Conservation (phyloP, 495 filamentous ascomycete genomes). For the Xylaria castorea region DNA sequence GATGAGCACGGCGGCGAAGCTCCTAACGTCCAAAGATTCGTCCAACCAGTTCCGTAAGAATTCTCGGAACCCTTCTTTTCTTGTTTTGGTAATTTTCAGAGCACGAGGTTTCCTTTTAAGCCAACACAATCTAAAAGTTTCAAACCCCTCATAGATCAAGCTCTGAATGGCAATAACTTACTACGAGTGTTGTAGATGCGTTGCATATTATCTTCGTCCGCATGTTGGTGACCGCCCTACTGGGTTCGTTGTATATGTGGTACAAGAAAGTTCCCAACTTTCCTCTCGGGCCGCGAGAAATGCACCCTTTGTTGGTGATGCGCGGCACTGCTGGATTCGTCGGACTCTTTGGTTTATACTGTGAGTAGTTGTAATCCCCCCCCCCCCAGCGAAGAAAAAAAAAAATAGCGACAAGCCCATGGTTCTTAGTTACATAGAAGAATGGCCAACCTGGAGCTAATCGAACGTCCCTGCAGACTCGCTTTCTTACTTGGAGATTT, state of each 20-base stretch:
- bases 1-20: constrained; percentile 76
- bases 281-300: constrained; percentile 69
- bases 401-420: not conserved
- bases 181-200: constrained; percentile 49
- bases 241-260: constrained; percentile 76
- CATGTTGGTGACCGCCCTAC: constrained; percentile 73
- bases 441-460: not conserved
- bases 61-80: too few relatives aligned
- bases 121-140: too few relatives aligned
- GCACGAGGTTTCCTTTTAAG: too few relatives aligned
- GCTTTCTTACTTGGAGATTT: constrained; percentile 76
- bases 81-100: too few relatives aligned
- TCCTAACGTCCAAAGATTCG: constrained; percentile 65
- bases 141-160: too few relatives aligned
- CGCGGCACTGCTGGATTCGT: constrained; percentile 74
- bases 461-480: constrained; percentile 58
- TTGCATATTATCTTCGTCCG: constrained; percentile 66
- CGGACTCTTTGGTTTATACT: constrained; percentile 78
- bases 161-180: too few relatives aligned
- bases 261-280: constrained; percentile 66
- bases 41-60: constrained; percentile 54
- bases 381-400: not conserved
- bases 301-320: constrained; percentile 66
- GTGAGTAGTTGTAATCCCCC: constrained; percentile 44
- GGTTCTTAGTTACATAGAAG: too few relatives aligned